Conservation (phyloP, 352 stramenopile species). For the Blastocystis sp. region DNA sequence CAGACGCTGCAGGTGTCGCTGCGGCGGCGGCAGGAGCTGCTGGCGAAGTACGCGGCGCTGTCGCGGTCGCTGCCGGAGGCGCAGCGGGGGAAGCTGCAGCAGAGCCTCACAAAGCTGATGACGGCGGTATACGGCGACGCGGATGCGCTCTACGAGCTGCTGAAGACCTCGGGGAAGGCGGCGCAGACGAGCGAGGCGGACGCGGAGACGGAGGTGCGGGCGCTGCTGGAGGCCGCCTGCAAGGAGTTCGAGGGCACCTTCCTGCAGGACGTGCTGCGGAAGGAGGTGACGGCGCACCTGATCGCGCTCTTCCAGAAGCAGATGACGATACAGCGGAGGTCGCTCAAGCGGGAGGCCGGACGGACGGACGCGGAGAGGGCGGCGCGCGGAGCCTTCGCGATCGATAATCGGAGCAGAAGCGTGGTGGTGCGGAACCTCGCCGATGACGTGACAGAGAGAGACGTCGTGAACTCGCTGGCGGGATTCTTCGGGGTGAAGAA, state of each 20-base stretch:
- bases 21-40: not conserved
- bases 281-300: not conserved
- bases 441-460: not conserved
- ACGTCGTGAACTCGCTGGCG: not conserved
- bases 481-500: constrained; percentile 29
- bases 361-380: not conserved
- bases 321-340: not conserved
- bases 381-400: not conserved
- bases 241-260: not conserved
- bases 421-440: not conserved
- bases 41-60: constrained; percentile 5
- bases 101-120: not conserved
- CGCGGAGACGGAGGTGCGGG: not conserved
- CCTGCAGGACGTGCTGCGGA: not conserved
- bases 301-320: constrained; percentile 13
- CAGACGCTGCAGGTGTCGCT: not conserved
- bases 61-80: not conserved
- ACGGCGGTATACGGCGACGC: not conserved
- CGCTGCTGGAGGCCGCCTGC: not conserved
- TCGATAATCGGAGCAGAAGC: constrained; percentile 9
- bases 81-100: not conserved
- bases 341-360: not conserved
- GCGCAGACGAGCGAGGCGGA: not conserved
- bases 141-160: not conserved
- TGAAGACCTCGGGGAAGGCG: constrained; percentile 5